Percentiles rank a stretch among this genome's conserved stretches.
Conservation (phyloP, 1,139 yeast genomes). For the Eremothecium coryli region DNA sequence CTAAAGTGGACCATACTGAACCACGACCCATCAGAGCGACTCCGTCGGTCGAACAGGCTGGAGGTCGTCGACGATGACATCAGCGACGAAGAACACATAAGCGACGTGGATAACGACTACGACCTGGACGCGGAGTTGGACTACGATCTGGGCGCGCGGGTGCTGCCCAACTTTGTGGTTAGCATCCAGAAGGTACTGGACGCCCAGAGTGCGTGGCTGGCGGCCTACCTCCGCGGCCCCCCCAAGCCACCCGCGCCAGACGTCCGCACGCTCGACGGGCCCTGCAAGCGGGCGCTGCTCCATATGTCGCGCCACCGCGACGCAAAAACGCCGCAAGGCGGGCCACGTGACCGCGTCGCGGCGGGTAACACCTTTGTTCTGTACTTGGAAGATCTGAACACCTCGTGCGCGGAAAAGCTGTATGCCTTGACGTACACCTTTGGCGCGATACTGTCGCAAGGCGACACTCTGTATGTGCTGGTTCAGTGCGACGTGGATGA, state of each 20-base stretch:
- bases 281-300: constrained; percentile 23
- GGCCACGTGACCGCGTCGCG: too few species aligned
- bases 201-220: constrained; percentile 24
- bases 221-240: constrained; percentile 13
- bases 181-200: constrained; percentile 25
- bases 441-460: constrained; percentile 79
- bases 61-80: constrained; percentile 27
- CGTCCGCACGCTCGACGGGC: constrained; percentile 19
- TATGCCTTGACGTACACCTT: constrained; percentile 87
- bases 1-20: constrained; percentile 29
- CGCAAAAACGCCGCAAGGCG: background rate
- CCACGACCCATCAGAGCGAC: constrained; percentile 43
- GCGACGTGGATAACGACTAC: constrained; percentile 32
- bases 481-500: constrained; percentile 12
- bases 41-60: constrained; percentile 26
- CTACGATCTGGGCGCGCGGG: constrained; percentile 28
- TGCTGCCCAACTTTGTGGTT: constrained; percentile 27
- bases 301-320: constrained; percentile 4
- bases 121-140: constrained; percentile 30
- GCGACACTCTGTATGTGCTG: constrained; percentile 70
- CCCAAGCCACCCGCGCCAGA: constrained; percentile 7
- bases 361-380: constrained; percentile 57
- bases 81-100: constrained; percentile 32
- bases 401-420: constrained; percentile 39
- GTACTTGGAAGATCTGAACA: constrained; percentile 78